Evolutionary conservation across 768 basidiomycete species (phyloP).

Genomic region (Kwoniella dendrophila): DNA sequence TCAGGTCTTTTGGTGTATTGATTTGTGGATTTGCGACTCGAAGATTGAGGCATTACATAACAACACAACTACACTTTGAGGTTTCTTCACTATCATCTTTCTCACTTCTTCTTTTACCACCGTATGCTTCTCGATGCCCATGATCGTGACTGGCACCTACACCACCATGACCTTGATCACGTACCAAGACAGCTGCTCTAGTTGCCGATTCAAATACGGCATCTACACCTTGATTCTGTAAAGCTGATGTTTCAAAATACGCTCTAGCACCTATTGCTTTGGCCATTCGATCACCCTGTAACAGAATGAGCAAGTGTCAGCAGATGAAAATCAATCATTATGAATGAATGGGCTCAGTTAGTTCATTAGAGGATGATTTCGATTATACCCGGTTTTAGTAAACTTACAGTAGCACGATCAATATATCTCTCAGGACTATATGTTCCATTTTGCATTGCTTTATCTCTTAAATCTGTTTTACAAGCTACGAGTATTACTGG

Average conservation of each 20-base stretch:
- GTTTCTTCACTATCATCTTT: conserved; percentile 12
- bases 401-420: conserved; percentile 54
- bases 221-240: conserved; percentile 63
- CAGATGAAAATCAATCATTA: too few species aligned
- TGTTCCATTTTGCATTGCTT: conserved; percentile 48
- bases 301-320: too few species aligned
- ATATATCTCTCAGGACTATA: conserved; percentile 51
- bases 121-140: conserved; percentile 28
- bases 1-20: neutral
- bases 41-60: conserved; percentile 28
- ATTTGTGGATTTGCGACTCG: too few species aligned
- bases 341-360: too few species aligned
- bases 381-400: neutral
- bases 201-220: conserved; percentile 98
- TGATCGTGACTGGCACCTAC: conserved; percentile 41
- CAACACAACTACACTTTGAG: conserved; percentile 29
- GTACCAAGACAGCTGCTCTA: conserved; percentile 91
- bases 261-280: conserved; percentile 82
- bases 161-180: conserved; percentile 62
- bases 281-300: conserved; percentile 76
- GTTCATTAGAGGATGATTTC: conserved; percentile 56
- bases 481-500: conserved; percentile 95
- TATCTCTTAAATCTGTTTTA: conserved; percentile 82
- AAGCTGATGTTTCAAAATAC: conserved; percentile 91
- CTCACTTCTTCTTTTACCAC: conserved; percentile 30